Evolutionary conservation across 1,284 basidiomycete species (phyloP).

Genomic region (Irpex rosettiformis): DNA sequence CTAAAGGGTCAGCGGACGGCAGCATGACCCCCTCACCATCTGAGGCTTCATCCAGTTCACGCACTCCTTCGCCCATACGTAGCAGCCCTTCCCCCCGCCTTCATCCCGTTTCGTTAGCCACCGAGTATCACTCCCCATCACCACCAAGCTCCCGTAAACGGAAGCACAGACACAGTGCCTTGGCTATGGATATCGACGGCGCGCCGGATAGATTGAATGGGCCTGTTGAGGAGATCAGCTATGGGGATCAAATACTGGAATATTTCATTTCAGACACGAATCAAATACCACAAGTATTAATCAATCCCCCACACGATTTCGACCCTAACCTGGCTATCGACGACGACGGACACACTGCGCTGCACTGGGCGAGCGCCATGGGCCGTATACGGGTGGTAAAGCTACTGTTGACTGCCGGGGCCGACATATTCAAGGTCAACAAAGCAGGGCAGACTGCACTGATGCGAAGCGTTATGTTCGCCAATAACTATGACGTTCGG

Average conservation of each 20-base stretch:
- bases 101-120: conserved; percentile 33
- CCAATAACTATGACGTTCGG: conserved; percentile 99
- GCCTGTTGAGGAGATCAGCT: conserved; percentile 50
- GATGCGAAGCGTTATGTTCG: conserved; percentile 99
- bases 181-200: conserved; percentile 31
- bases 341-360: conserved; percentile 95
- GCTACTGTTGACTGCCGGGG: conserved; percentile 89
- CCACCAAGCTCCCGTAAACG: conserved; percentile 32
- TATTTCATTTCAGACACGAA: conserved; percentile 99
- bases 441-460: conserved; percentile 95
- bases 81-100: conserved; percentile 43
- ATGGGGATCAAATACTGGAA: conserved; percentile 96
- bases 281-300: conserved; percentile 86
- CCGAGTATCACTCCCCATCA: conserved; percentile 35
- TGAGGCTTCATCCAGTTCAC: conserved; percentile 81
- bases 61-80: conserved; percentile 84
- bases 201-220: conserved; percentile 29
- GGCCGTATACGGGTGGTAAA: conserved; percentile 97
- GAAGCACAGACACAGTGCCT: conserved; percentile 23
- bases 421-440: conserved; percentile 97
- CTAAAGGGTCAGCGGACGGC: conserved; percentile 72
- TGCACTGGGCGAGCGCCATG: conserved; percentile 99
- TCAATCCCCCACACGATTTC: conserved; percentile 88
- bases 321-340: conserved; percentile 97
- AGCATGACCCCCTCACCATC: conserved; percentile 85